phyloP scores from a whole-genome alignment of 2,329 filamentous ascomycete genomes.

The Pseudofabraea citricarpa region DNA sequence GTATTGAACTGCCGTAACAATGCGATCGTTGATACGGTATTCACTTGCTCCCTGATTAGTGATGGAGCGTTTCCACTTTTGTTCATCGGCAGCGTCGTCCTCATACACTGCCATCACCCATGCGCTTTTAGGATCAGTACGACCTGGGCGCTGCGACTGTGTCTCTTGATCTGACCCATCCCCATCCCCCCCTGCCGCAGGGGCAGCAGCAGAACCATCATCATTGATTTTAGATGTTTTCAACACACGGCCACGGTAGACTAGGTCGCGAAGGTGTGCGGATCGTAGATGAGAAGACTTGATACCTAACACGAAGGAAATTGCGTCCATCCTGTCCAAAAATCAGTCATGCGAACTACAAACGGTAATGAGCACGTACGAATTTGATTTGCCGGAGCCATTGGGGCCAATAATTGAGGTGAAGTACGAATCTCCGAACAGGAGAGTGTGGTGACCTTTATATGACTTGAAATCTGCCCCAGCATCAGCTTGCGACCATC shows the following conservation, averaged over 20 bases:
- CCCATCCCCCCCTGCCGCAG: constrained; percentile 58
- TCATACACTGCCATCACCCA: constrained; percentile 99
- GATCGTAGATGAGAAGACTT: constrained; percentile 98
- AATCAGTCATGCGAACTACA: constrained; percentile 17
- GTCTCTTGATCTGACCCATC: constrained; percentile 54
- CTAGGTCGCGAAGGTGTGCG: constrained; percentile 85
- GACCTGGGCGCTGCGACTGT: constrained; percentile 58
- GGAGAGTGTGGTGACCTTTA: constrained; percentile 88
- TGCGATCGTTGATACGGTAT: constrained; percentile 91
- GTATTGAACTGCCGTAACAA: constrained; percentile 86
- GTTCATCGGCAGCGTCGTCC: constrained; percentile 91
- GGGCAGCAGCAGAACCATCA: constrained; percentile 61
- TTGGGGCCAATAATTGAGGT: constrained; percentile 99
- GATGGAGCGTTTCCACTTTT: constrained; percentile 93
- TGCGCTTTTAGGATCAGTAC: constrained; percentile 82
- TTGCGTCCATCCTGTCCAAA: constrained; percentile 85
- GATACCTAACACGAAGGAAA: constrained; percentile 97
- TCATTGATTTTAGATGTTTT: constrained; percentile 90
- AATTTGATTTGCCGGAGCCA: constrained; percentile 99
- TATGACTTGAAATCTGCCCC: constrained; percentile 94
- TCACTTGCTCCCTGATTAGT: constrained; percentile 85
- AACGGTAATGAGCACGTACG: constrained; percentile 54
- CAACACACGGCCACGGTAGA: constrained; percentile 91
- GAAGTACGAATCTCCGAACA: constrained; percentile 97
- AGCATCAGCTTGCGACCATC: constrained; percentile 11